Percentiles rank a stretch among this genome's conserved stretches.
These are phyloP conservation scores for Gossypium turneri DNA, from an alignment of 345 rosid species.

Conservation along the genomic window DNA sequence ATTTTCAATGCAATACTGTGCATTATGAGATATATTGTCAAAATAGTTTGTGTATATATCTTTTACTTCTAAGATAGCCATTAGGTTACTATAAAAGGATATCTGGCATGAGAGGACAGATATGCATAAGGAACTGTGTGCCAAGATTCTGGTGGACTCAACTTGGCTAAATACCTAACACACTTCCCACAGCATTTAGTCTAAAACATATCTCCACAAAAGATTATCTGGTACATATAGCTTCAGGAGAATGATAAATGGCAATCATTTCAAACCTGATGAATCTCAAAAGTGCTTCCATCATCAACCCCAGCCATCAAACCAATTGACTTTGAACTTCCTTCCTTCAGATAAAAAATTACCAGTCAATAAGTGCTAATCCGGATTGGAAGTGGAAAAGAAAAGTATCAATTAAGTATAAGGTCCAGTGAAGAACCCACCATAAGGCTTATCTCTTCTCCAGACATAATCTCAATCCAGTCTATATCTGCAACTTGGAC, in stretches of 20 bases:
- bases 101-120: background rate
- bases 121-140: background rate
- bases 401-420: slow-evolving; percentile 3
- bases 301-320: slow-evolving; percentile 65
- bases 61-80: background rate
- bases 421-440: slow-evolving; percentile 35
- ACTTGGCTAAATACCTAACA: background rate
- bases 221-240: slow-evolving; percentile 5
- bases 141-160: background rate
- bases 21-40: background rate
- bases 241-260: slow-evolving; percentile 11
- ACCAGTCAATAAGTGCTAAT: slow-evolving; percentile 11
- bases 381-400: background rate
- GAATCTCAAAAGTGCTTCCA: slow-evolving; percentile 65
- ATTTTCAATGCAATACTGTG: background rate
- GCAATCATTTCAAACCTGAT: slow-evolving; percentile 54
- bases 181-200: background rate
- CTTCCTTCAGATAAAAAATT: slow-evolving; percentile 59
- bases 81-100: background rate
- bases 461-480: slow-evolving; percentile 81
- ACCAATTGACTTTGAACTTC: slow-evolving; percentile 48
- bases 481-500: slow-evolving; percentile 85
- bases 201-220: slow-evolving; percentile 11
- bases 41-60: background rate
- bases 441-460: slow-evolving; percentile 80